Conservation (phyloP, 345 rosid genomes). For the Eucalyptus tenuipes region DNA sequence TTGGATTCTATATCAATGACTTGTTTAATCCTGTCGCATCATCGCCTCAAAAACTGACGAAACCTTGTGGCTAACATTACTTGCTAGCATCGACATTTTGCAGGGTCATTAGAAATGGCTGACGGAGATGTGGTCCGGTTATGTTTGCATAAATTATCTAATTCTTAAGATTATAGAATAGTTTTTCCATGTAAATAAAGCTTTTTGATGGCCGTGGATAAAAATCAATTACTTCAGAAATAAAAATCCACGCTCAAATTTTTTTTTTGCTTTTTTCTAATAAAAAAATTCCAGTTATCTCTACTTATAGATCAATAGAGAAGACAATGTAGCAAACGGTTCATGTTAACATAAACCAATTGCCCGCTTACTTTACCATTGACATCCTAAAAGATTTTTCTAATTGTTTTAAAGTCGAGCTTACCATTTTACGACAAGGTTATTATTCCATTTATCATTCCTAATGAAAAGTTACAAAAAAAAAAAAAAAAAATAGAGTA, state of each 20-base stretch:
- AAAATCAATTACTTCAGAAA: not conserved
- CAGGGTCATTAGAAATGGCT: not conserved
- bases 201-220: not conserved
- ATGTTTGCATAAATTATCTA: not conserved
- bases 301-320: not conserved
- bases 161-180: not conserved
- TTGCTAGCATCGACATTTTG: not conserved
- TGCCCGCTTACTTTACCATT: not conserved
- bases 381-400: not conserved
- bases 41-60: not conserved
- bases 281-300: not conserved
- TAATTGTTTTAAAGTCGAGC: not conserved
- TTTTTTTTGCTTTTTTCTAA: not conserved
- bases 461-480: not conserved
- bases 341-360: not conserved
- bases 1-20: not conserved
- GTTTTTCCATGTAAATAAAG: not conserved
- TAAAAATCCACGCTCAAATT: not conserved
- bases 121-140: not conserved
- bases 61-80: not conserved
- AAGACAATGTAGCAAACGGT: accelerated
- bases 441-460: not conserved
- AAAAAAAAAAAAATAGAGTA: accelerated
- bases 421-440: not conserved
- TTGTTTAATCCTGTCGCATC: not conserved